Evolutionary conservation across 352 stramenopile genomes (phyloP), one percentile per base, ranked within the genome.

Genomic region (Phytophthora foliorum): DNA sequence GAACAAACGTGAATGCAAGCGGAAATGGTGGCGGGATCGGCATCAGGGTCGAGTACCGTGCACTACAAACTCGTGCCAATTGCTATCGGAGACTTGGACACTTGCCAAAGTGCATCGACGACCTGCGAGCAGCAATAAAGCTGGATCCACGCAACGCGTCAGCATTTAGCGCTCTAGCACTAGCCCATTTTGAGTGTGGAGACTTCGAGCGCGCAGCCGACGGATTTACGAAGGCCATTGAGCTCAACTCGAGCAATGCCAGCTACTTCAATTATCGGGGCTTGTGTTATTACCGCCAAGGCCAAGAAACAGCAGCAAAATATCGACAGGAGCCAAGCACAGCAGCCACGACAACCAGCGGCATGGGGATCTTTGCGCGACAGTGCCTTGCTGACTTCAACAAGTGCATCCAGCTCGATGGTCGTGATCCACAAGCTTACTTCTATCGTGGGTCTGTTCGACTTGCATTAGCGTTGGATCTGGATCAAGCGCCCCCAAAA

Each of bases 371-470:
- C 16, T 84, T 77, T 34, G 84, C 75, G n/a, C 84, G 81, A 11
- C 63, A 79, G 50, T 90, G 81, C 39, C 70, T 93, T 25, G 71
- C 74, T 5, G 87, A 95, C 55, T 88, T 95, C 31, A 92, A 93
- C 50, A 73, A 75, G 29, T 82, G 80, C 25, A 88, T 95, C 59
- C 81, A 93, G 53, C 72, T 95, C 17, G 86, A 93, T 36, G 84
- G 87, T 21, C 87, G 81, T 7, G 85, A 93, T 42, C 81, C 86
- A 0, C 79, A 93, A 56, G 76, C 84, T 25, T 93, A 93, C 66
- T 93, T 92, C 60, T 93, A 93, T 31, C 77, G 87, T 11, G 87
- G 87, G 1, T 89, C 84, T 2, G 78, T 92, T 21, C 81, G 86
- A 2, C 71, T 95, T 11, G 78, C 82, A 24, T 62, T 95, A 8